These are phyloP conservation scores for Coemansia sp. DNA, from an alignment of 192 early-diverging fungal species.

Conservation along the genomic window DNA sequence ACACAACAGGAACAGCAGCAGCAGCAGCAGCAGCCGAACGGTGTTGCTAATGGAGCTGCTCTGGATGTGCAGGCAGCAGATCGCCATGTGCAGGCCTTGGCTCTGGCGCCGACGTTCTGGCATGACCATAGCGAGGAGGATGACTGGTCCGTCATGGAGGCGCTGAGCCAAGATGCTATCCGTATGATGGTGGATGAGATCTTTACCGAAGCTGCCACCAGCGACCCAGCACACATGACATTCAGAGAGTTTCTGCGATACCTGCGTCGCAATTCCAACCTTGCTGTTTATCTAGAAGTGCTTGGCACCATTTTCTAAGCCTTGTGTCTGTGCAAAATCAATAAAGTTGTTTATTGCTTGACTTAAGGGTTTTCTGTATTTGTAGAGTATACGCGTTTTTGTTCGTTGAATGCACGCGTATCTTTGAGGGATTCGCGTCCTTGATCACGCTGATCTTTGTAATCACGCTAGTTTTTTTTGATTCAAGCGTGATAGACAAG, in stretches of 20 bases:
- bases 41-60: no score
- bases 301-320: conserved; percentile 81
- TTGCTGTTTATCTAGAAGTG: conserved; percentile 88
- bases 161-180: conserved; percentile 88
- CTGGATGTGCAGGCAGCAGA: neutral
- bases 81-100: conserved; percentile 4
- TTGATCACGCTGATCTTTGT: no score
- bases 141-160: conserved; percentile 87
- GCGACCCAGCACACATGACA: conserved; percentile 63
- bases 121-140: conserved; percentile 52
- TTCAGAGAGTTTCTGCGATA: conserved; percentile 76
- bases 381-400: neutral
- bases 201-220: conserved; percentile 59
- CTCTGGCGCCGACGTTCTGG: conserved; percentile 39
- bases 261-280: conserved; percentile 73
- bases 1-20: no score
- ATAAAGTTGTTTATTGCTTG: no score
- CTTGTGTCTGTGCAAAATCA: no score
- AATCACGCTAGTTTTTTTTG: neutral
- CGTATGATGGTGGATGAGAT: conserved; percentile 92
- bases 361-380: conserved; percentile 6
- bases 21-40: no score
- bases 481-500: no score
- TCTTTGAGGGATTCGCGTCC: no score
- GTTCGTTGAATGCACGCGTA: neutral